phyloP scores from a whole-genome alignment of 306 rosid species.

The Fagus sylvatica region DNA sequence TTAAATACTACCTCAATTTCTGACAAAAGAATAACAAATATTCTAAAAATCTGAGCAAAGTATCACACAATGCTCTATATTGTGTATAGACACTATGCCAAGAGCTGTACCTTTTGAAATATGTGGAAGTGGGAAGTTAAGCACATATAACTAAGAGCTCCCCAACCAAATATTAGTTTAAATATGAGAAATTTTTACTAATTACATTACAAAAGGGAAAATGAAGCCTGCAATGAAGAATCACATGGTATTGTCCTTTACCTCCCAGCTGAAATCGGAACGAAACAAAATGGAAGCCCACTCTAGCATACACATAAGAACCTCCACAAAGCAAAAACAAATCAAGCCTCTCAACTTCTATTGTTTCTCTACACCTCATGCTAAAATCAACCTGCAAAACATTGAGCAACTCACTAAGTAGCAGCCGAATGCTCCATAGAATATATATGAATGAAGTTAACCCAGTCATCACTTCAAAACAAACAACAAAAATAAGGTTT shows the following conservation, averaged over 20 bases:
- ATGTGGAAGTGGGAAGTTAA: neutral
- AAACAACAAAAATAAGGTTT: neutral
- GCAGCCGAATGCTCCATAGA: neutral
- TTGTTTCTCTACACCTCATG: constrained; percentile 20
- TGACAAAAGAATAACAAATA: constrained; percentile 28
- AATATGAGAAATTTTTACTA: constrained; percentile 20
- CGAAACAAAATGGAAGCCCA: constrained; percentile 32
- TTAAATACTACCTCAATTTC: neutral
- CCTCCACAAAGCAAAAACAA: constrained; percentile 28
- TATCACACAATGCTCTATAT: constrained; percentile 11
- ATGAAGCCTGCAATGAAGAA: constrained; percentile 28
- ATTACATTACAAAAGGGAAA: constrained; percentile 43
- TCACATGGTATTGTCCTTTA: constrained; percentile 8
- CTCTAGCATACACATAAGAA: constrained; percentile 8
- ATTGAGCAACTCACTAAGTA: constrained; percentile 16
- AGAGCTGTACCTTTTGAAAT: neutral
- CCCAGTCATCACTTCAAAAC: neutral
- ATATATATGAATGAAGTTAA: neutral
- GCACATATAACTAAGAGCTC: neutral
- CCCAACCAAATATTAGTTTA: neutral
- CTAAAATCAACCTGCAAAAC: constrained; percentile 47
- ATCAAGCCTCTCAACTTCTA: constrained; percentile 23
- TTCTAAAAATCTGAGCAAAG: constrained; percentile 7
- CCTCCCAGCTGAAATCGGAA: constrained; percentile 27
- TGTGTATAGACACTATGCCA: constrained; percentile 4